Conservation (phyloP, 2,329 filamentous ascomycete species). For the Paraphoma chrysanthemicola region DNA sequence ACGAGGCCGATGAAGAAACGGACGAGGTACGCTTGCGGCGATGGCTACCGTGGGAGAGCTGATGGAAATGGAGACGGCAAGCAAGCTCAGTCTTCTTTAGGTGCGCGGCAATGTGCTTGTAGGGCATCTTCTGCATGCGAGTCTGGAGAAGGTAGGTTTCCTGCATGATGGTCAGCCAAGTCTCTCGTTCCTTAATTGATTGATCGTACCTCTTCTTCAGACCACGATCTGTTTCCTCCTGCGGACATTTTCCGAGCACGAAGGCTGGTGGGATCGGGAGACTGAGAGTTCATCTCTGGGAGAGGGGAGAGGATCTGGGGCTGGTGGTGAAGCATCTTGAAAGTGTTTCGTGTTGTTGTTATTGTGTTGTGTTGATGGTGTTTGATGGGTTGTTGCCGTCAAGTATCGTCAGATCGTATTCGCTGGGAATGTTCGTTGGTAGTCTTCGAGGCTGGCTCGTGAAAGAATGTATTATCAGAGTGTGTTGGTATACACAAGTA, state of each 20-base stretch:
- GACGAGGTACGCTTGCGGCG: constrained; percentile 79
- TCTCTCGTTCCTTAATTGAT: not conserved
- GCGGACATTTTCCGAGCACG: constrained; percentile 74
- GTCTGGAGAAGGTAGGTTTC: constrained; percentile 85
- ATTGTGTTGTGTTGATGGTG: constrained; percentile 37
- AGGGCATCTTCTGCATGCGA: constrained; percentile 85
- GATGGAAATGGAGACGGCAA: constrained; percentile 86
- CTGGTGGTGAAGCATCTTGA: constrained; percentile 47
- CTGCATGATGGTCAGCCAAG: constrained; percentile 53
- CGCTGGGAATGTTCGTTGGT: constrained; percentile 54
- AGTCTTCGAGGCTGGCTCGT: constrained; percentile 49
- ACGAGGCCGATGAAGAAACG: constrained; percentile 63
- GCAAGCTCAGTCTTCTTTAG: constrained; percentile 88
- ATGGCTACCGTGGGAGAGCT: constrained; percentile 82
- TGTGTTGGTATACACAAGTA: constrained; percentile 37
- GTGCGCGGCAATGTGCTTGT: constrained; percentile 86
- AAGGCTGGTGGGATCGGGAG: constrained; percentile 54
- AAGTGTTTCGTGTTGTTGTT: constrained; percentile 6
- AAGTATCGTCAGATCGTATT: constrained; percentile 33
- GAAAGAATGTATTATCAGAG: constrained; percentile 47
- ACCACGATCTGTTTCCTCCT: constrained; percentile 81
- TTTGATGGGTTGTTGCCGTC: constrained; percentile 5
- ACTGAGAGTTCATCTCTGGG: constrained; percentile 43
- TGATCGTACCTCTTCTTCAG: constrained; percentile 79
- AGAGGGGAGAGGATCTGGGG: constrained; percentile 49